Evolutionary conservation across 768 basidiomycete species (phyloP).

Genomic region (Phaeotremella skinneri): DNA sequence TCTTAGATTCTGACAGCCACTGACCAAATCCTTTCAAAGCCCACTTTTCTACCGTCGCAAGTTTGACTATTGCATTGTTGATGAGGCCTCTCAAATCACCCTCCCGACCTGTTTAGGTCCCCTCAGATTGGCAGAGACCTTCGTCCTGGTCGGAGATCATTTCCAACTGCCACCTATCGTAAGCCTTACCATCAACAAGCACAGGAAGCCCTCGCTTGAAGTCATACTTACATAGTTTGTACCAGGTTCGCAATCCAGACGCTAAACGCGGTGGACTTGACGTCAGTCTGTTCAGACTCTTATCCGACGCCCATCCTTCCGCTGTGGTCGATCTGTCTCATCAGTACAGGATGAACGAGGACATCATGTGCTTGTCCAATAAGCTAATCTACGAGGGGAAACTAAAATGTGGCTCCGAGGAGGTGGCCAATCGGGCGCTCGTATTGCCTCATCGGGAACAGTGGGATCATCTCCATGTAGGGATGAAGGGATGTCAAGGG

Average conservation of each 20-base stretch:
- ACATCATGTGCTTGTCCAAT: constrained; percentile 91
- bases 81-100: constrained; percentile 97
- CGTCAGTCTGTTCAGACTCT: constrained; percentile 78
- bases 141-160: constrained; percentile 95
- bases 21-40: constrained; percentile 55
- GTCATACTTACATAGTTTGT: not conserved
- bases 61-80: constrained; percentile 96
- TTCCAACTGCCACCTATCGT: constrained; percentile 95
- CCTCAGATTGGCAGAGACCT: constrained; percentile 80
- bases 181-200: constrained; percentile 29
- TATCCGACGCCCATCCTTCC: constrained; percentile 81
- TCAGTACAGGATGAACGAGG: constrained; percentile 95
- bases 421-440: constrained; percentile 64
- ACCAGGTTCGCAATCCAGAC: constrained; percentile 71
- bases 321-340: constrained; percentile 79
- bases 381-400: constrained; percentile 75
- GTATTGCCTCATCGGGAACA: constrained; percentile 55
- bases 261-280: constrained; percentile 86
- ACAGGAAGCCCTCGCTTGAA: not conserved
- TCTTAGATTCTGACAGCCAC: constrained; percentile 13
- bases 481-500: constrained; percentile 37
- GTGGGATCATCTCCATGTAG: not conserved
- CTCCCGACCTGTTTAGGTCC: constrained; percentile 93
- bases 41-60: constrained; percentile 76
- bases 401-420: constrained; percentile 72